Evolutionary conservation across 2,329 filamentous ascomycete genomes (phyloP).

Genomic region (Fusarium sp.): DNA sequence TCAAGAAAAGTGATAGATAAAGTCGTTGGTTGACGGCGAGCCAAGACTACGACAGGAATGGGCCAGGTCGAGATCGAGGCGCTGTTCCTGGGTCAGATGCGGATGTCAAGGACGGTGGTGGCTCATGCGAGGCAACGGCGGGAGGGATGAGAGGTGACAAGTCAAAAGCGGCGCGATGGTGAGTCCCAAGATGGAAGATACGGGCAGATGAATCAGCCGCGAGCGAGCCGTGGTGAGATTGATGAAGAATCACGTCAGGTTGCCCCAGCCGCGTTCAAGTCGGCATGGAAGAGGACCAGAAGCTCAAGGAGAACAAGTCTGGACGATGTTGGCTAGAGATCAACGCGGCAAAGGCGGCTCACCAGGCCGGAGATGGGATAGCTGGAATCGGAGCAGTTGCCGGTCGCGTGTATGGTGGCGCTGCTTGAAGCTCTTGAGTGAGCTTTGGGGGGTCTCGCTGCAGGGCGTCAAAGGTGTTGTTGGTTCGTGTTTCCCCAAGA

Average conservation of each 20-base stretch:
- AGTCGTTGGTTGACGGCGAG: conserved; percentile 25
- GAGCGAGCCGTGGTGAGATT: not conserved
- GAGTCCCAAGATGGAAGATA: not conserved
- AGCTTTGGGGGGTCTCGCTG: not conserved
- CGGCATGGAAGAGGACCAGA: not conserved
- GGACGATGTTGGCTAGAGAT: conserved; percentile 14
- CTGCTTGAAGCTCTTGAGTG: not conserved
- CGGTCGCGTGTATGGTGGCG: conserved; percentile 16
- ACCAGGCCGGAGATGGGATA: conserved; percentile 18
- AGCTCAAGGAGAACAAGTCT: conserved; percentile 3
- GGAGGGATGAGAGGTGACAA: not conserved
- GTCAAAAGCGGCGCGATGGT: not conserved
- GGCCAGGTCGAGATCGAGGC: conserved; percentile 2
- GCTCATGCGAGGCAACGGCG: not conserved
- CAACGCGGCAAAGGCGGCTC: conserved; percentile 31
- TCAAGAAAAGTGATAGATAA: conserved; percentile 11
- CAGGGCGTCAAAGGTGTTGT: conserved; percentile 2
- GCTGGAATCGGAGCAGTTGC: not conserved
- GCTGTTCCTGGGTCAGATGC: conserved; percentile 20
- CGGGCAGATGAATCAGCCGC: not conserved
- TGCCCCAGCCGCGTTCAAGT: not conserved
- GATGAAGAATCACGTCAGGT: not conserved
- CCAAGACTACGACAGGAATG: conserved; percentile 19
- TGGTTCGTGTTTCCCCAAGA: not conserved
- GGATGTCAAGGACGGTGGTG: conserved; percentile 5